Evolutionary conservation across 495 filamentous ascomycete species (phyloP).

Genomic region (Bryoglossum gracile): DNA sequence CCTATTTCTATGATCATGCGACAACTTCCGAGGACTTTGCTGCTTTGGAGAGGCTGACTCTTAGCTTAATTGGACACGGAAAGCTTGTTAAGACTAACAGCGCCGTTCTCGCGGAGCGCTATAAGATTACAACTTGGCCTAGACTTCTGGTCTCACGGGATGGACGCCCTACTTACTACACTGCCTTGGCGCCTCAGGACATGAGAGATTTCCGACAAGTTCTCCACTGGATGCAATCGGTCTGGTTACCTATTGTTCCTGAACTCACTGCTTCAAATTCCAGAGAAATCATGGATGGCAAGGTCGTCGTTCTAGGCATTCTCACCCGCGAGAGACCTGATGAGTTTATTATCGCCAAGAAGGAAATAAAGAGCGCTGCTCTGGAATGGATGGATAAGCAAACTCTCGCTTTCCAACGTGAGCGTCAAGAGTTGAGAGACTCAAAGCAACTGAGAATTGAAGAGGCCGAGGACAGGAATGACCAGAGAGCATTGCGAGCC

Average conservation of each 20-base stretch:
- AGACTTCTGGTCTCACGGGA: conserved; percentile 83
- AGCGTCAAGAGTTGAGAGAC: conserved; percentile 86
- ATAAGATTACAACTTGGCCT: conserved; percentile 94
- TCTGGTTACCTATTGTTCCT: conserved; percentile 96
- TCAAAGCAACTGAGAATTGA: conserved; percentile 92
- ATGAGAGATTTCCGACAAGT: conserved; percentile 82
- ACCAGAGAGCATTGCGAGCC: conserved; percentile 75
- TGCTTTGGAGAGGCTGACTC: conserved; percentile 75
- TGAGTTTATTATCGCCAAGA: conserved; percentile 68
- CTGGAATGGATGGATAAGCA: conserved; percentile 98
- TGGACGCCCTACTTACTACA: conserved; percentile 82
- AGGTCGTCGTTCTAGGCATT: conserved; percentile 86
- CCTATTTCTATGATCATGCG: conserved; percentile 95
- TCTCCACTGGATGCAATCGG: conserved; percentile 86
- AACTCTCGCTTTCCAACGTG: conserved; percentile 76
- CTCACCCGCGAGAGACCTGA: conserved; percentile 71
- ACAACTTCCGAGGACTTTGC: conserved; percentile 87
- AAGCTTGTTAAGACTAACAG: conserved; percentile 85
- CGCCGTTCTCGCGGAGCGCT: conserved; percentile 61
- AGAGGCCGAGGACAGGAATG: conserved; percentile 88
- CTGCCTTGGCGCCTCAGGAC: conserved; percentile 70
- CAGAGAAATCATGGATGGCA: conserved; percentile 87
- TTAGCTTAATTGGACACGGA: conserved; percentile 84
- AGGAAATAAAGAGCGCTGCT: conserved; percentile 92
- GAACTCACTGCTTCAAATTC: conserved; percentile 90